Evolutionary conservation across 495 filamentous ascomycete genomes (phyloP).

Genomic region (Pyrenula aspistea): DNA sequence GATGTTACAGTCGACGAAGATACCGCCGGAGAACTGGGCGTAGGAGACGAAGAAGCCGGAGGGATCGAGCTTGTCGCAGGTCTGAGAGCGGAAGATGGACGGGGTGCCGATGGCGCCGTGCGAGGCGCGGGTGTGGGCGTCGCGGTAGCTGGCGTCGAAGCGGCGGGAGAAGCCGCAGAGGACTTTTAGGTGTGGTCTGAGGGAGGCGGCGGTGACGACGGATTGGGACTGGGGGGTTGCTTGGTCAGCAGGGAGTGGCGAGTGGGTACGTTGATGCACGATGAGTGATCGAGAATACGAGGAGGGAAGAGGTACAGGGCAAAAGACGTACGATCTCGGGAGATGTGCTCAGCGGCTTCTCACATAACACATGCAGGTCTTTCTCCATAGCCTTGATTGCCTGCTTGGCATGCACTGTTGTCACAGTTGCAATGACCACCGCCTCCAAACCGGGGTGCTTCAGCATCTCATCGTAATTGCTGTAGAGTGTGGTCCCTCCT

Average conservation of each 20-base stretch:
- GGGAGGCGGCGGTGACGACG: slow-evolving; percentile 36
- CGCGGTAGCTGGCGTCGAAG: slow-evolving; percentile 44
- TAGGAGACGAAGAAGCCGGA: slow-evolving; percentile 45
- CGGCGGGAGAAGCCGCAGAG: slow-evolving; percentile 50
- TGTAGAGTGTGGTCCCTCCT: slow-evolving; percentile 33
- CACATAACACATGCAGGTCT: slow-evolving; percentile 42
- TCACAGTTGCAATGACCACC: slow-evolving; percentile 38
- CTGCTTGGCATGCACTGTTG: slow-evolving; percentile 43
- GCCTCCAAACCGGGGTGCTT: slow-evolving; percentile 40
- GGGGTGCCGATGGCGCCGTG: slow-evolving; percentile 36
- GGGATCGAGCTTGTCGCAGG: slow-evolving; percentile 44
- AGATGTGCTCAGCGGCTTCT: slow-evolving; percentile 40
- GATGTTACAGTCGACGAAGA: slow-evolving; percentile 47
- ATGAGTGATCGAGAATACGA: neutral
- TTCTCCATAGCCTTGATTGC: slow-evolving; percentile 42
- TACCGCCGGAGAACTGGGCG: slow-evolving; percentile 44
- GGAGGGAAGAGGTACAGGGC: neutral
- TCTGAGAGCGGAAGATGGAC: slow-evolving; percentile 42
- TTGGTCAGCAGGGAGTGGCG: neutral
- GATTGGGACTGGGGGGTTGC: slow-evolving; percentile 27
- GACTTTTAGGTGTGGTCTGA: slow-evolving; percentile 40
- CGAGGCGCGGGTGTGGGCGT: slow-evolving; percentile 32
- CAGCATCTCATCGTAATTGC: slow-evolving; percentile 45
- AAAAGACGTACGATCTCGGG: slow-evolving; percentile 34
- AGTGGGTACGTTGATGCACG: neutral